phyloP scores from a whole-genome alignment of 78 protist genomes.

The Dictyostelium firmibasis region DNA sequence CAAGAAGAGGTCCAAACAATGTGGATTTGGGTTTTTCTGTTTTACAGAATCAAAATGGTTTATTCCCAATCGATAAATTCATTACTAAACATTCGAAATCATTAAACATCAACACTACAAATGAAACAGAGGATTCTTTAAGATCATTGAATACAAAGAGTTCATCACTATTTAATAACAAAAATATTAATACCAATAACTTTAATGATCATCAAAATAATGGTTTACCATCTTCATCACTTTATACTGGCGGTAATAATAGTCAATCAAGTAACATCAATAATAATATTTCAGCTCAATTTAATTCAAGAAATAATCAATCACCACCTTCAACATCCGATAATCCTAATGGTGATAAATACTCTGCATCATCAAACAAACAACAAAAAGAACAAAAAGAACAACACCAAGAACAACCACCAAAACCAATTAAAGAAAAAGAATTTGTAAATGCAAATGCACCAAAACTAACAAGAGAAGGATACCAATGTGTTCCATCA shows the following conservation, averaged over 20 bases:
- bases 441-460: slow-evolving; percentile 39
- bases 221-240: neutral
- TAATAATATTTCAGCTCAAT: neutral
- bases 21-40: neutral
- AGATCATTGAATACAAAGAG: neutral
- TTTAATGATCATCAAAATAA: neutral
- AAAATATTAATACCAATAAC: neutral
- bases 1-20: neutral
- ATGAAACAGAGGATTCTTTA: slow-evolving; percentile 39
- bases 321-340: neutral
- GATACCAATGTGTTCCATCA: slow-evolving; percentile 24
- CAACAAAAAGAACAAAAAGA: slow-evolving; percentile 3
- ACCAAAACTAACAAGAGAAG: slow-evolving; percentile 47
- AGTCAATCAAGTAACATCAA: neutral
- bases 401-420: neutral
- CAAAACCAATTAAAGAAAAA: neutral
- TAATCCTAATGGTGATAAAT: neutral
- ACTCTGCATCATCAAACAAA: neutral
- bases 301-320: neutral
- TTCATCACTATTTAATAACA: neutral
- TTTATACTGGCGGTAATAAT: neutral
- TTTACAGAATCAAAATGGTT: neutral
- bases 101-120: slow-evolving; percentile 41
- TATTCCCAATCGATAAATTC: slow-evolving; percentile 29
- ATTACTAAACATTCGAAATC: slow-evolving; percentile 32